Conservation (phyloP, 345 rosid species). For the Aquilaria malaccensis region DNA sequence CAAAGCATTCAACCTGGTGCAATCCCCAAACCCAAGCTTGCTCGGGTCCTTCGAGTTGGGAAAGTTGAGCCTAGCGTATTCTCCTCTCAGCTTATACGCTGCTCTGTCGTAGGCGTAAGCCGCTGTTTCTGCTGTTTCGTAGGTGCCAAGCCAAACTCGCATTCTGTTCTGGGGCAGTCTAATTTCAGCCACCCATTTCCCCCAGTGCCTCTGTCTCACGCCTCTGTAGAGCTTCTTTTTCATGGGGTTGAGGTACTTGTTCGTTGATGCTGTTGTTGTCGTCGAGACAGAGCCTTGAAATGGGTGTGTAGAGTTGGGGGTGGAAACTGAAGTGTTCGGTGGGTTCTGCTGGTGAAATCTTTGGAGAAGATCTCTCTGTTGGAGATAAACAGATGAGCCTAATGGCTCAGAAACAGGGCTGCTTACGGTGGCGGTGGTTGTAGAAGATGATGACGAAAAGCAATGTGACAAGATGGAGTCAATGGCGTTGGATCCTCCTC, state of each 20-base stretch:
- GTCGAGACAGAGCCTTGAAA: conserved; percentile 21
- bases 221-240: conserved; percentile 93
- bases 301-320: conserved; percentile 9
- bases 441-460: conserved; percentile 20
- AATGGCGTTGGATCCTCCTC: conserved; percentile 66
- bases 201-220: conserved; percentile 99
- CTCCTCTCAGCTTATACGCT: conserved; percentile 93
- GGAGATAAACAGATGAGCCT: conserved; percentile 86
- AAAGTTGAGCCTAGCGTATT: conserved; percentile 84
- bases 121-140: conserved; percentile 84
- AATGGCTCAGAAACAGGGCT: conserved; percentile 32
- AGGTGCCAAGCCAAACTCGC: conserved; percentile 96
- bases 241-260: conserved; percentile 19
- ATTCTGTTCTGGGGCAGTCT: conserved; percentile 92
- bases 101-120: conserved; percentile 98
- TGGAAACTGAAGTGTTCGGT: conserved; percentile 7
- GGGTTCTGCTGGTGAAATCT: conserved; percentile 53
- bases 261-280: not conserved
- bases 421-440: conserved; percentile 11
- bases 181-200: conserved; percentile 99
- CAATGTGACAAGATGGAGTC: conserved; percentile 81
- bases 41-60: conserved; percentile 66
- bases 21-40: conserved; percentile 54
- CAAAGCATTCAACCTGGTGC: conserved; percentile 45
- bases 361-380: conserved; percentile 67